Base-by-base conservation (phyloP, 2,329 filamentous ascomycete species). In the Colletotrichum sp. region DNA sequence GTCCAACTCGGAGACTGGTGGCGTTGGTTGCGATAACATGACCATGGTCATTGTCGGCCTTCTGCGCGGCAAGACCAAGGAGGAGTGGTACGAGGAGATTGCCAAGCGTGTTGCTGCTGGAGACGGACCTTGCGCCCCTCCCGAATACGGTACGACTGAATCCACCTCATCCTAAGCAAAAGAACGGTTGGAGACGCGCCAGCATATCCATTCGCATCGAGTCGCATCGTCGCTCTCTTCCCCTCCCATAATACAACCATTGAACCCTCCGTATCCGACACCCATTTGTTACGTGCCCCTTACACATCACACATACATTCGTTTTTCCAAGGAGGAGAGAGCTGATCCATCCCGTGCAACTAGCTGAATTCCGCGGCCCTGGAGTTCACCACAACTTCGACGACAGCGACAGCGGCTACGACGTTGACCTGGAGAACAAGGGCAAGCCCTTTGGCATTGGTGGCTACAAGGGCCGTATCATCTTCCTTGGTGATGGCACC, bases 21-120 rank as follows among this genome's bases (percentile, higher is more conserved):
- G 97, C 78, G 96, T 99, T 77, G 97, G 97, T 77, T 99, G 97
- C 86, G 97, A 99, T 89, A 99, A 99, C 90, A 99, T 99, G 97
- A 99, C 97, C 80, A 99, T 99, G 94, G 89, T 94, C 81, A 91
- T 99, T 79, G 89, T 99, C 82, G 97, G 94, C 80, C 92, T 99
- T 84, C 91, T 99, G 80, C 92, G 95, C 82, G 97, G 96, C 85
- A 96, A 95, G 90, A 95, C 93, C 81, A 98, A 98, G 91, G 96
- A 98, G 83, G 94, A 98, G 88, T 99, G 97, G 97, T 99, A 99
- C 86, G 95, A 98, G 83, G 94, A 96, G 88, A 94, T 99, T 85
- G 95, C 94, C 82, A 95, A 94, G 88, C 93, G 97, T 84, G 97
- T 99, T 86, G 95, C 96, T 81, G 96, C 96, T 85, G 97, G 96